Evolutionary conservation across 1,284 basidiomycete genomes (phyloP).

Genomic region (Puccinia hordei): DNA sequence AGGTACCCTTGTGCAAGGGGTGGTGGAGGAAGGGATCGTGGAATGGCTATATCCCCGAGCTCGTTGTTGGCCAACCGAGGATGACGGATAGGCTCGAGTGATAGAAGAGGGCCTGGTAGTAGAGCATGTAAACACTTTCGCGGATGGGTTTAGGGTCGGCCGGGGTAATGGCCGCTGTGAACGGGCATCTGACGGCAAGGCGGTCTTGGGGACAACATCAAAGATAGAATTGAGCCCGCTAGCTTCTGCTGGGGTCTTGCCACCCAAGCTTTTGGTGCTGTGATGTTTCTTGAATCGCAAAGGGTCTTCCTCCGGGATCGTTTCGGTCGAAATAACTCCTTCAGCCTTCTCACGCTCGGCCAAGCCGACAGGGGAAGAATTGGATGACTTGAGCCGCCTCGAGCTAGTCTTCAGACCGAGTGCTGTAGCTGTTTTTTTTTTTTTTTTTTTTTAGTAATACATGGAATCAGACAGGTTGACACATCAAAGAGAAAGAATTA

Average conservation of each 20-base stretch:
- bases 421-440: neutral
- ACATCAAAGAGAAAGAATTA: neutral
- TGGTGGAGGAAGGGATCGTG: neutral
- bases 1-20: neutral
- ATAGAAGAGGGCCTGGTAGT: neutral
- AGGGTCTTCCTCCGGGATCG: neutral
- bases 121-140: conserved; percentile 23
- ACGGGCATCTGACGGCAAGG: neutral
- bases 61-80: conserved; percentile 17
- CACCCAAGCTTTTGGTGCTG: conserved; percentile 25
- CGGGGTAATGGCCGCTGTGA: neutral
- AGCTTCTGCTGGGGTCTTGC: neutral
- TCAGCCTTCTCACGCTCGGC: neutral
- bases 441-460: no score
- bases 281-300: neutral
- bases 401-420: neutral
- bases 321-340: conserved; percentile 6
- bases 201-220: conserved; percentile 2
- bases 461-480: neutral
- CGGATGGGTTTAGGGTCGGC: neutral
- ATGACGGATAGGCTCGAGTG: neutral
- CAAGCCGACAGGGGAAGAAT: neutral
- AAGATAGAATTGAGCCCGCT: conserved; percentile 16
- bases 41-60: conserved; percentile 20
- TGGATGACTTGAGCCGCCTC: neutral